phyloP scores from a whole-genome alignment of 768 basidiomycete genomes.

The Phaeolepiota aurea region DNA sequence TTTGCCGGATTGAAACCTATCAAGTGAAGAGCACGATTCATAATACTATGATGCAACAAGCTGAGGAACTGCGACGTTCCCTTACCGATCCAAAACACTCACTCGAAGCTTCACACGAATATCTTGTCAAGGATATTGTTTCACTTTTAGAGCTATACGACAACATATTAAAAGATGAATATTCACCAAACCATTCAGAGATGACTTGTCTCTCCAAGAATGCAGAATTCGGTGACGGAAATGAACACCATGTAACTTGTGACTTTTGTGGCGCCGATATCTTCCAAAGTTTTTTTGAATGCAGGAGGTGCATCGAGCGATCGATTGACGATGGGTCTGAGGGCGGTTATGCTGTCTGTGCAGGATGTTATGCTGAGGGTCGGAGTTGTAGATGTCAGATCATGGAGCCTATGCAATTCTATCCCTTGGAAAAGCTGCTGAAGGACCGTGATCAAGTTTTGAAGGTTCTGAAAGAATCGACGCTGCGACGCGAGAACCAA shows the following conservation, averaged over 20 bases:
- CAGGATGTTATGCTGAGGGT: conserved; percentile 72
- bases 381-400: conserved; percentile 54
- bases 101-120: not conserved
- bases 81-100: conserved; percentile 1
- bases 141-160: conserved; percentile 39
- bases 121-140: not conserved
- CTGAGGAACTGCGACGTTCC: conserved; percentile 14
- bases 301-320: conserved; percentile 32
- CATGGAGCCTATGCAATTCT: conserved; percentile 58
- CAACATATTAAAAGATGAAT: conserved; percentile 44
- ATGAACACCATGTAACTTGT: conserved; percentile 31
- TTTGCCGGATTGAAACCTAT: conserved; percentile 76
- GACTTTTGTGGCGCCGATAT: conserved; percentile 81
- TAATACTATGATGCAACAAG: conserved; percentile 35
- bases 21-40: conserved; percentile 62
- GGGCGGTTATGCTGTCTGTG: conserved; percentile 49
- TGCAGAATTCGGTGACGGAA: not conserved
- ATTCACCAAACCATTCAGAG: conserved; percentile 13
- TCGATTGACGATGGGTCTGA: conserved; percentile 14
- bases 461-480: not conserved
- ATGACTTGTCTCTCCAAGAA: conserved; percentile 13
- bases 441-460: conserved; percentile 25
- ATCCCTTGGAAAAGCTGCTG: conserved; percentile 38
- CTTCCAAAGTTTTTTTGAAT: conserved; percentile 78
- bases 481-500: no score